These are phyloP conservation scores for Aspergillus baeticus DNA, from an alignment of 495 filamentous ascomycete species.

Conservation along the genomic window DNA sequence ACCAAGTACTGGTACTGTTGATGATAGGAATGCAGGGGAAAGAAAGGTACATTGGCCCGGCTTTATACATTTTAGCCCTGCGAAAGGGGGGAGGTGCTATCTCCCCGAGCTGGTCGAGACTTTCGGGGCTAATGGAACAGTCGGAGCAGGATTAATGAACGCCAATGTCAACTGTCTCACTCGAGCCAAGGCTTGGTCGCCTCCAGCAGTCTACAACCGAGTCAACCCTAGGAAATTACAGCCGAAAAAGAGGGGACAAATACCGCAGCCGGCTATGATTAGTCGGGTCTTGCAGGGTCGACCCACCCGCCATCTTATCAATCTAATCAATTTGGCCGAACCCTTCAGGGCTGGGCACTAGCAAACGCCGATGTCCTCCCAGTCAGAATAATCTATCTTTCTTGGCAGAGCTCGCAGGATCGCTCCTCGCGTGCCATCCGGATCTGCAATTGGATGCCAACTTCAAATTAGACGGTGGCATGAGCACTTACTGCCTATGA, in stretches of 20 bases:
- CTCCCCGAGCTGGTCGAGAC: neutral
- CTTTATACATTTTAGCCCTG: slow-evolving; percentile 7
- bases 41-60: neutral
- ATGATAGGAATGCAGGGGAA: neutral
- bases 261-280: neutral
- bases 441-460: neutral
- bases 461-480: neutral
- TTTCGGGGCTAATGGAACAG: neutral
- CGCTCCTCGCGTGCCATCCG: neutral
- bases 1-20: neutral
- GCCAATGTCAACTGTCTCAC: slow-evolving; percentile 11
- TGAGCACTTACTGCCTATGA: neutral
- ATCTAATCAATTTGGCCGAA: slow-evolving; percentile 17
- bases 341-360: neutral
- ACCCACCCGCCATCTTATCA: slow-evolving; percentile 21
- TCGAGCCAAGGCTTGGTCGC: neutral
- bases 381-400: slow-evolving; percentile 10
- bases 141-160: slow-evolving; percentile 1
- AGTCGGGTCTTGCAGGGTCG: neutral
- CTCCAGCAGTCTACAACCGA: neutral
- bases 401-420: slow-evolving; percentile 13
- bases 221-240: neutral
- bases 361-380: neutral
- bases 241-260: neutral
- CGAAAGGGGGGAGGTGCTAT: neutral